Evolutionary conservation across 805 yeast genomes (phyloP), one percentile per base, ranked within the genome.

Genomic region (Clavispora carvajalis): DNA sequence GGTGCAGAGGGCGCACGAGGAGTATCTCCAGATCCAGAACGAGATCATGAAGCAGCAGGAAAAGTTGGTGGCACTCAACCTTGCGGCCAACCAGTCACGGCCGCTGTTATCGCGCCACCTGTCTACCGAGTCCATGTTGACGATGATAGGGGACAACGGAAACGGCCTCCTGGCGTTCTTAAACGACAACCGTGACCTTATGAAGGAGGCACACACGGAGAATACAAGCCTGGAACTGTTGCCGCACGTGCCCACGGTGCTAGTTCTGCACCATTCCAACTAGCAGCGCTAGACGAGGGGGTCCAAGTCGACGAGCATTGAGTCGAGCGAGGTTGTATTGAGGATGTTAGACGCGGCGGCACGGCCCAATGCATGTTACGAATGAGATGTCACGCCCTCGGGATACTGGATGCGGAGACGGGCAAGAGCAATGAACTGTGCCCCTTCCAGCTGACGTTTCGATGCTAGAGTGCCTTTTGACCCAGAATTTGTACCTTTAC

Each of bases 11-110:
- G 63, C 62, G 36, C 74, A 66, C 47, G 66, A 67, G 30, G 43
- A 52, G 22, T 68, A 66, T 44, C 53, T 68, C 34, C 55, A 57
- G 42, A 52, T 63, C 34, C 74, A 69, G 44, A 60, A 62, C 43
- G 65, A 65, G 46, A 55, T 60, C 26, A 53, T 69, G 48, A 53
- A 52, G 33, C 68, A 65, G 46, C 73, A 68, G 42, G 66, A 60
- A 44, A 59, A 59, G 28, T 45, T 63, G 26, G 46, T 66, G 40
- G 54, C 36, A 34, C 37, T 41, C 39, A 52, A 48, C 45, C 46
- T 46, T 17, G 38, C 41, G 34, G 34, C 17, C 33, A 19, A 17
- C 33, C 24, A 15, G 44, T 33, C 9, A 37, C 22, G 45, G 24
- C 51, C 46, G 28, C 28, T 43, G 3, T 33, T 47, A 22, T 49